These are phyloP conservation scores for Neurospora sp. DNA, from an alignment of 495 filamentous ascomycete genomes.

Conservation along the genomic window DNA sequence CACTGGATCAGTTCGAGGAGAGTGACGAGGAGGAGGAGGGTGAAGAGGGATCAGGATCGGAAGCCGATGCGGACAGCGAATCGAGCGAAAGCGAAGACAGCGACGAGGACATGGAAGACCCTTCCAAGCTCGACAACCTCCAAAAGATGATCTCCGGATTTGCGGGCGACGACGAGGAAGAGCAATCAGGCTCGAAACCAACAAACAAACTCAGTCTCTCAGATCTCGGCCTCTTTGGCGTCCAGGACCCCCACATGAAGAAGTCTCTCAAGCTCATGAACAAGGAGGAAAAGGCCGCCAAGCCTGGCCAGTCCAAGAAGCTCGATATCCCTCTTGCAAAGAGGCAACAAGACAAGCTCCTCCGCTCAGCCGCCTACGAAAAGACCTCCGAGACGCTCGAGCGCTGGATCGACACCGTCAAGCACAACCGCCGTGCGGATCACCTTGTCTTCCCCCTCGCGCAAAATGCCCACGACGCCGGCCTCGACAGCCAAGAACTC, in stretches of 20 bases:
- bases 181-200: slow-evolving; percentile 27
- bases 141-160: slow-evolving; percentile 64
- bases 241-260: slow-evolving; percentile 66
- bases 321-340: slow-evolving; percentile 78
- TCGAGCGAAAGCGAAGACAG: slow-evolving; percentile 42
- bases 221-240: slow-evolving; percentile 59
- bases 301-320: slow-evolving; percentile 54
- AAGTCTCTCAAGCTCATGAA: slow-evolving; percentile 64
- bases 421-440: slow-evolving; percentile 83
- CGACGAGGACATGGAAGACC: slow-evolving; percentile 52
- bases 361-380: slow-evolving; percentile 76
- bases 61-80: slow-evolving; percentile 40
- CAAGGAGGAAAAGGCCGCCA: slow-evolving; percentile 40
- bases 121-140: slow-evolving; percentile 52
- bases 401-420: slow-evolving; percentile 90
- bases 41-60: slow-evolving; percentile 21
- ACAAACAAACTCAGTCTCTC: slow-evolving; percentile 68
- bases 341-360: slow-evolving; percentile 78
- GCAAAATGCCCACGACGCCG: slow-evolving; percentile 50
- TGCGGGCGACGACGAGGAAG: slow-evolving; percentile 25
- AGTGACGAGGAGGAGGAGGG: slow-evolving; percentile 32
- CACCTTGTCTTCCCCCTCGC: slow-evolving; percentile 84
- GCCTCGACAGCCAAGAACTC: slow-evolving; percentile 40
- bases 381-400: slow-evolving; percentile 86
- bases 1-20: slow-evolving; percentile 60